Evolutionary conservation across 306 rosid species (phyloP).

Genomic region (Gastrolobium bilobum): DNA sequence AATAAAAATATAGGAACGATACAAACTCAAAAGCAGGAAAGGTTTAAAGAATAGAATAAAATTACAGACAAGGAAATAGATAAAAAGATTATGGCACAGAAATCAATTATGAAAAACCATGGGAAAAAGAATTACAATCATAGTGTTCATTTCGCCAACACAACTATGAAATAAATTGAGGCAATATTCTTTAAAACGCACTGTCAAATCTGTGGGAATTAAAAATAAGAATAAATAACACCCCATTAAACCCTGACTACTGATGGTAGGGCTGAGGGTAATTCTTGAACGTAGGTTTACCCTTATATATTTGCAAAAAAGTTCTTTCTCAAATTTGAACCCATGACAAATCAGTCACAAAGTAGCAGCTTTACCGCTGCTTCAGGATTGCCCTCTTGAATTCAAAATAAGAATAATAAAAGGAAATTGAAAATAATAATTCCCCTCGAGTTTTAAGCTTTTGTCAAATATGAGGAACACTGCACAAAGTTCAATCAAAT

Average conservation of each 20-base stretch:
- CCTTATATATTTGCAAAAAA: too few relatives aligned
- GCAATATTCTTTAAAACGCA: constrained; percentile 1
- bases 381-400: too few relatives aligned
- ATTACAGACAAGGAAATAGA: constrained; percentile 1
- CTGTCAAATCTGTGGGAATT: not conserved
- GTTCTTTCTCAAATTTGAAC: too few relatives aligned
- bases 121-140: constrained; percentile 23
- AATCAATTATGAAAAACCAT: constrained; percentile 17
- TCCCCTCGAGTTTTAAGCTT: too few relatives aligned
- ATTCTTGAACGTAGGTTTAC: too few relatives aligned
- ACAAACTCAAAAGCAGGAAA: constrained; percentile 27
- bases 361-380: too few relatives aligned
- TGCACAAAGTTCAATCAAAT: not conserved
- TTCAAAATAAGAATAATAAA: too few relatives aligned
- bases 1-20: constrained; percentile 24
- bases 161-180: constrained; percentile 8
- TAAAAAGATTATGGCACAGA: constrained; percentile 15
- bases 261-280: too few relatives aligned
- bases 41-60: constrained; percentile 15
- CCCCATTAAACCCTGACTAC: too few relatives aligned
- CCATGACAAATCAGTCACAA: too few relatives aligned
- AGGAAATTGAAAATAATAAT: too few relatives aligned
- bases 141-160: constrained; percentile 17
- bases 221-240: constrained; percentile 2
- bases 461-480: not conserved